These are phyloP conservation scores for Mimosa bimucronata DNA, from an alignment of 306 rosid genomes.

Conservation along the genomic window DNA sequence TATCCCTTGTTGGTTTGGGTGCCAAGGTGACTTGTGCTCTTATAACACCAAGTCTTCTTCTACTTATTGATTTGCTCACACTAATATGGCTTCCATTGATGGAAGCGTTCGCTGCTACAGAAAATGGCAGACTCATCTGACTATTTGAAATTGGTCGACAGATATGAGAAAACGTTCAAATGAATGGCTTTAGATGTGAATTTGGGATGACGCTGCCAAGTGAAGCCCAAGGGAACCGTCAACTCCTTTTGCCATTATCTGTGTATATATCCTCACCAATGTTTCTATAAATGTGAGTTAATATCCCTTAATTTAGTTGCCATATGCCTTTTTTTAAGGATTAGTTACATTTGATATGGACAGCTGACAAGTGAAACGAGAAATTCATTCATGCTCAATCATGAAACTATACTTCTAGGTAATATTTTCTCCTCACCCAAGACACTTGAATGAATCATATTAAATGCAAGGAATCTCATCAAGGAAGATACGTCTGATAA, in stretches of 20 bases:
- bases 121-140: conserved; percentile 56
- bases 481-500: neutral
- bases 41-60: conserved; percentile 30
- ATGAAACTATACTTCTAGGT: neutral
- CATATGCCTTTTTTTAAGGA: neutral
- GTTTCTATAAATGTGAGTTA: neutral
- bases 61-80: conserved; percentile 21
- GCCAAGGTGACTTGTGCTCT: conserved; percentile 51
- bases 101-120: conserved; percentile 45
- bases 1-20: conserved; percentile 42
- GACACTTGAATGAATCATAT: neutral
- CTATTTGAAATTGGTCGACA: neutral
- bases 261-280: neutral
- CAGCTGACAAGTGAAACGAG: neutral
- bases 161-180: conserved; percentile 10
- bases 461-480: neutral
- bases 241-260: neutral
- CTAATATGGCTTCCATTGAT: conserved; percentile 26
- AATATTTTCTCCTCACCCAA: neutral
- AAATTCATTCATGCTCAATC: neutral
- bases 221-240: conserved; percentile 13
- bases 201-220: neutral
- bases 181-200: conserved; percentile 9
- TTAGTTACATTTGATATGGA: conserved; percentile 4
- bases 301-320: neutral